A percentile compares a stretch with the other conserved stretches of the same genome.
These are phyloP conservation scores for Coriaria nepalensis DNA, from an alignment of 306 rosid genomes.

Conservation along the genomic window DNA sequence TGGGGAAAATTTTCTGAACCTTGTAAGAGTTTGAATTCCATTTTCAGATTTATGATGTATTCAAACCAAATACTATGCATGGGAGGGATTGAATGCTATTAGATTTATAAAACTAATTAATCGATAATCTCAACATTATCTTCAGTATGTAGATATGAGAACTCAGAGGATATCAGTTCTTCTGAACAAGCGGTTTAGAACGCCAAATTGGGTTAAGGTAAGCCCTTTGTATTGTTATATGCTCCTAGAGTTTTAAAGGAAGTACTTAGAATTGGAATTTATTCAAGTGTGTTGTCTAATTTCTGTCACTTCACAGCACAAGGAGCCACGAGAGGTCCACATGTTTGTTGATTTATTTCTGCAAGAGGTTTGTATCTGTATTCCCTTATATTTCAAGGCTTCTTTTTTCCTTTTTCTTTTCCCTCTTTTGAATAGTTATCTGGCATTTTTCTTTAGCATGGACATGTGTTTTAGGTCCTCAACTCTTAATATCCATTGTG, in stretches of 20 bases:
- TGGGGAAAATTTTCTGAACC: slow-evolving; percentile 71
- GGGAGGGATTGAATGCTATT: too few species aligned
- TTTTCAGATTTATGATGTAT: too few species aligned
- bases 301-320: slow-evolving; percentile 85
- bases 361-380: slow-evolving; percentile 75
- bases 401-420: too few species aligned
- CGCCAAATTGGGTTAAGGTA: slow-evolving; percentile 92
- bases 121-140: slow-evolving; percentile 5
- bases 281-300: too few species aligned
- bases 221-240: slow-evolving; percentile 16
- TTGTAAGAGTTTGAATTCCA: slow-evolving; percentile 42
- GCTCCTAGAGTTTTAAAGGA: slow-evolving; percentile 11
- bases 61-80: too few species aligned
- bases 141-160: slow-evolving; percentile 73
- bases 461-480: too few species aligned
- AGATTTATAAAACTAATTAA: too few species aligned
- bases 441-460: too few species aligned
- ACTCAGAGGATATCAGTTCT: slow-evolving; percentile 76
- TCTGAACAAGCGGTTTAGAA: slow-evolving; percentile 74
- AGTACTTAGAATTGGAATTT: too few species aligned
- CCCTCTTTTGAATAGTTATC: too few species aligned
- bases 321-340: slow-evolving; percentile 96
- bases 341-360: slow-evolving; percentile 89
- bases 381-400: too few species aligned
- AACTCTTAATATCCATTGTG: too few species aligned